phyloP scores from a whole-genome alignment of 2,329 filamentous ascomycete species.

The Escovopsis weberi region DNA sequence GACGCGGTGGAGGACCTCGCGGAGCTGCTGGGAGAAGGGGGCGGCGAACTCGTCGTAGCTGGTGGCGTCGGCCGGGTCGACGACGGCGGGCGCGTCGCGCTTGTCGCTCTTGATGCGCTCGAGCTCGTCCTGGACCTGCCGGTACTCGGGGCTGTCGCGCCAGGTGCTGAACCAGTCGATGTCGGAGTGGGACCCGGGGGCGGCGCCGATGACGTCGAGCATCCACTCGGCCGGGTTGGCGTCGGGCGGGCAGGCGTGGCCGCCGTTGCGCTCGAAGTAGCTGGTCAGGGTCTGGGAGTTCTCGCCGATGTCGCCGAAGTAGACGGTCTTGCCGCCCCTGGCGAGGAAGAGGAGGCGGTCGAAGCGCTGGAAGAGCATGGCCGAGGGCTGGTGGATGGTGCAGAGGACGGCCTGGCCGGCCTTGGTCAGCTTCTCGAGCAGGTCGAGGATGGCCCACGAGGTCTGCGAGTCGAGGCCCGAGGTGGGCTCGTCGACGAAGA shows the following conservation, averaged over 20 bases:
- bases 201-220: slow-evolving; percentile 47
- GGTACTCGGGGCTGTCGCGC: slow-evolving; percentile 43
- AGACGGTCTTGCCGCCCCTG: slow-evolving; percentile 62
- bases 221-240: slow-evolving; percentile 80
- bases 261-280: slow-evolving; percentile 67
- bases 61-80: slow-evolving; percentile 19
- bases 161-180: slow-evolving; percentile 51
- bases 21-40: slow-evolving; percentile 53
- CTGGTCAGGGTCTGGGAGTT: slow-evolving; percentile 51
- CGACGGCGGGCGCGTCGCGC: slow-evolving; percentile 13
- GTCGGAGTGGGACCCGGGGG: slow-evolving; percentile 47
- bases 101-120: slow-evolving; percentile 39
- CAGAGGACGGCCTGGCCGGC: slow-evolving; percentile 88
- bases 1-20: slow-evolving; percentile 54
- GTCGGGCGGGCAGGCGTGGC: slow-evolving; percentile 44
- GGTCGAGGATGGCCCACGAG: slow-evolving; percentile 78
- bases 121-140: slow-evolving; percentile 40
- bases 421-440: slow-evolving; percentile 80
- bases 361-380: slow-evolving; percentile 86
- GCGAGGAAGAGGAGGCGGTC: slow-evolving; percentile 67
- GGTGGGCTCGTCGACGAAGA: slow-evolving; percentile 91
- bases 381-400: slow-evolving; percentile 94
- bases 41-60: slow-evolving; percentile 68
- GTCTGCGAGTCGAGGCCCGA: slow-evolving; percentile 89
- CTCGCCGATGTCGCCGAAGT: slow-evolving; percentile 66